Evolutionary conservation across 2,329 filamentous ascomycete genomes (phyloP), one percentile per base, ranked within the genome.

Genomic region (Xylaria digitata): DNA sequence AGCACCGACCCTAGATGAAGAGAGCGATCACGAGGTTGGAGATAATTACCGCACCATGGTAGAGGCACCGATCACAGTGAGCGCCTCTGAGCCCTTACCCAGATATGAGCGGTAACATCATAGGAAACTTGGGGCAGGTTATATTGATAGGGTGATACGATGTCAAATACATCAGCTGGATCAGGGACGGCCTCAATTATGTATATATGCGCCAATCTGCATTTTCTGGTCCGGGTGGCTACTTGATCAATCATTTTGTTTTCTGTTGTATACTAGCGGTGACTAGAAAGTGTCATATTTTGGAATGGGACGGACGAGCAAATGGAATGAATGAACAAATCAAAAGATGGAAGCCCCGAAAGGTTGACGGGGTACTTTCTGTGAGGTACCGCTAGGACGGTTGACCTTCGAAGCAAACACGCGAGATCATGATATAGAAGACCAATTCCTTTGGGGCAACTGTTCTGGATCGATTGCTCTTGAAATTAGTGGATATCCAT

Each of bases 31-130:
- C 50, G 73, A 63, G 23, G 53, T 55, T 66, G 76, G 53, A 63
- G 78, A 68, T 70, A 70, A 68, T 70, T 78, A 74, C 63, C 74
- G 67, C 84, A 89, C 52, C 83, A 89, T 62, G 83, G 86, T 70
- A 82, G 87, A 67, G 82, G 85, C 71, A 79, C 82, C 74, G 66
- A 73, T 61, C 64, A 71, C 66, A 58, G n/a, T 66, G 48, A 46
- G 65, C 15, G 19, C 67, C 30, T 63, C 66, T 46, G 78, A 80
- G 64, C 78, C 72, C 13, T 69, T 80, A 56, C 78, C 78, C 15
- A 76, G 70, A 69, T 80, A 80, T 61, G 78, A 79, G 67, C 73
- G 78, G 69, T 80, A 70, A 76, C 49, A 40, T 30, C 11, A 43
- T 40, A 17, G 42, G 34, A 34, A 49, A 30, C 7, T 21, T 37